Evolutionary conservation across 1,284 basidiomycete species (phyloP), one percentile per base, ranked within the genome.

Genomic region (Pholiota adiposa): DNA sequence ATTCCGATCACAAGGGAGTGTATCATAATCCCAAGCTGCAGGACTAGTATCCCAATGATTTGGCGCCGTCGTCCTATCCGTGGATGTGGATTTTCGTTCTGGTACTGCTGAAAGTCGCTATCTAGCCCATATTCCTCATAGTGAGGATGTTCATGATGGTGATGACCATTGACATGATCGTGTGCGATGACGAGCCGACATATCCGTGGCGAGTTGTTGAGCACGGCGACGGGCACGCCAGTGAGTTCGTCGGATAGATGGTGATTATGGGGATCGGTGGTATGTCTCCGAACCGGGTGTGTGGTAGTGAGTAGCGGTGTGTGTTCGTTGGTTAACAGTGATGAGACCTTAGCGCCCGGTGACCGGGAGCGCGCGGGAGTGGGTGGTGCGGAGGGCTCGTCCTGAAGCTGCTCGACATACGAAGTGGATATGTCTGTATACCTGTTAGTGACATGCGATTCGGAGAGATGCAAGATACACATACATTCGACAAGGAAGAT

Each of bases 21-120:
- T n/a, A 92, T 82, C 88, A 91, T 90, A 63, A 92, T 92, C 29
- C 89, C 90, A 1, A 89, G 68, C 83, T 92, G 88, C 9, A 92
- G 75, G 29, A 92, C 85, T 43, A 90, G 72, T 55, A 89, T 86
- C 3, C 87, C 84, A 54, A 90, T 79, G 34, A 89, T 74, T 68
- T 88, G 87, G 59, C 86, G 73, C 65, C 78, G 75, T 59, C 83
- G 78, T 9, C 85, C 85, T 3, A 87, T 54, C 21, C 43, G 33
- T 11, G 46, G 68, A 27, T 67, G 67, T 3, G 70, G 69, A 11
- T 69, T 65, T 40, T 68, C 70, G 48, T 59, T 31, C 29, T 4
- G 5, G 56, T 16, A 23, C 2, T 61, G 63, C 4, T 65, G 72
- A 5, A 65, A 64, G 9, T 68, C 66, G 19, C 56, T 59, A 18